Evolutionary conservation across 2,329 filamentous ascomycete genomes (phyloP), one percentile per base, ranked within the genome.

Genomic region (Dryadomyces quercus-mongolicae): DNA sequence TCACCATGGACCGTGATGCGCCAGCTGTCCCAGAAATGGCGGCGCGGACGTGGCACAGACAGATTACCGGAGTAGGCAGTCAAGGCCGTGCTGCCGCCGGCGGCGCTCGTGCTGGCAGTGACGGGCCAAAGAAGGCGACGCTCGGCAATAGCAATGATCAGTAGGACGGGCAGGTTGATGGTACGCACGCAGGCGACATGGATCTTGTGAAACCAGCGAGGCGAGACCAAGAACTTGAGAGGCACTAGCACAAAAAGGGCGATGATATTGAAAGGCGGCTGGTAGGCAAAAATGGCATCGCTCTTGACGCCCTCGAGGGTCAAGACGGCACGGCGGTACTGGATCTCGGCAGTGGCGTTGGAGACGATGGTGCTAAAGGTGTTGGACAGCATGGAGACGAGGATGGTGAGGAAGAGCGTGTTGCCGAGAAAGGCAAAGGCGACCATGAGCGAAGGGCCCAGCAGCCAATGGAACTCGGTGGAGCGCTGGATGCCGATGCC

Each of bases 131-230:
- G 75, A 10, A 81, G 72, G 6, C 78, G 77, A 51, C 88, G 81
- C 67, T 94, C 88, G 58, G 83, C 77, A 20, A 83, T 69, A 18
- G 83, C 81, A 57, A 94, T 86, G 56, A 85, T 61, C 4, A 92
- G 74, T 1, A 94, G 74, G 5, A 91, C 71, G 0, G 88, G 88
- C 2, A 86, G 74, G 66, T 93, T 93, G 62, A 91, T 76, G 9
- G 82, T 70, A 42, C 87, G 82, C 21, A 93, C 84, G 10, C 80
- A 79, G 55, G 82, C 80, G 55, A 94, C 87, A 64, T 94, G 90
- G 62, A 92, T 86, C 69, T 92, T 93, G 72, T 94, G 88, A 65
- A 93, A 93, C 87, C 87, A 92, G 47, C 88, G 82, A 0, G 86
- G 81, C n/a, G 81, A 82, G 40, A 89, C 74, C n/a, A 87, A 61